Evolutionary conservation across 2,329 filamentous ascomycete species (phyloP), one percentile per base, ranked within the genome.

Genomic region (Clathrospora elynae): DNA sequence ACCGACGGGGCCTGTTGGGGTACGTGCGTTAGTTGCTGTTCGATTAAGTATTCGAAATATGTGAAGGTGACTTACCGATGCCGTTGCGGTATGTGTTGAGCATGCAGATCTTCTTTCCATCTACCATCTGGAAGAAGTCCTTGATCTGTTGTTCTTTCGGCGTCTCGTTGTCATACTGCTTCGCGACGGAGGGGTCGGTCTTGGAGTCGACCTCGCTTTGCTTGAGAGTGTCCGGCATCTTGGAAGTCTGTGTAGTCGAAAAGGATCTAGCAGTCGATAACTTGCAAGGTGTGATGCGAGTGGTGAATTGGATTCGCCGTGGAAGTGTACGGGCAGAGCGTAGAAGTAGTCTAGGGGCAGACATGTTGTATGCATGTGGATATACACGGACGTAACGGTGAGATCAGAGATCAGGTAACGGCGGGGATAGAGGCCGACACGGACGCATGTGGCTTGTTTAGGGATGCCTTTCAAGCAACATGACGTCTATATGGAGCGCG

Each of bases 121-220:
- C 76, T 30, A 71, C 70, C n/a, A 75, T 62, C 25, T 68, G 59
- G 64, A 74, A 78, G 35, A 78, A 71, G 35, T 78, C 73, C 37
- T 74, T 62, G 56, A 76, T 72, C 48, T 78, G 75, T 50, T 73
- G 56, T n/a, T 69, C 66, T 20, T 67, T 68, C 17, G 74, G 68
- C 4, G 73, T 71, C 20, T 72, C 53, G 35, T 57, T 65, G 57
- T 78, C 76, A 38, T 69, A 76, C 58, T 78, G 76, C 57, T 76
- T 78, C n/a, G 70, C 51, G 42, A 77, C 73, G 2, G 73, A 72
- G 17, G 76, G 75, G 53, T 78, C 76, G 31, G 61, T 72, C 46
- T 72, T 52, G 28, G 72, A 69, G 49, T 68, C 62, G 56, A 77
- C 55, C 47, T 77, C 73, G 42, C 58, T 46, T 13, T 56, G 33